phyloP scores from a whole-genome alignment of 495 filamentous ascomycete species.

The Neurospora tetrasperma region DNA sequence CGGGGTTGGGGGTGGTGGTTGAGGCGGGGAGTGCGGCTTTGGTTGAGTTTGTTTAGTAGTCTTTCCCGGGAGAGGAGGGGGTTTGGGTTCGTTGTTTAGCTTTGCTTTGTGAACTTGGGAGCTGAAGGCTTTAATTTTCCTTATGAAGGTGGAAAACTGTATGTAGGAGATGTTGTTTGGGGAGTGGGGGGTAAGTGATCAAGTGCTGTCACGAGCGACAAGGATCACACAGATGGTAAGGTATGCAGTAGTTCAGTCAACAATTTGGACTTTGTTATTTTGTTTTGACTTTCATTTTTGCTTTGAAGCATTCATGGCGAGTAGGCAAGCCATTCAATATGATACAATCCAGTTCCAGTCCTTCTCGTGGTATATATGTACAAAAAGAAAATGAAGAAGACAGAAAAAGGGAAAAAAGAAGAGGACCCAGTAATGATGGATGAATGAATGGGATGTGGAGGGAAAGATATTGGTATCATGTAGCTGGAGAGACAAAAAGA shows the following conservation, averaged over 20 bases:
- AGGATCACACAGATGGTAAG: background rate
- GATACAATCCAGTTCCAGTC: background rate
- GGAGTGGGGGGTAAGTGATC: background rate
- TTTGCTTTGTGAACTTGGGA: background rate
- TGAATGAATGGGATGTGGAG: background rate
- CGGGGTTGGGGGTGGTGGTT: constrained; percentile 39
- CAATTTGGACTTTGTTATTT: background rate
- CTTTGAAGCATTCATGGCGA: background rate
- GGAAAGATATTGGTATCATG: background rate
- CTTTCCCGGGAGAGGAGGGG: background rate
- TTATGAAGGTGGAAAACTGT: background rate
- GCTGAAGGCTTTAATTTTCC: background rate
- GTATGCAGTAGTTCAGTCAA: background rate
- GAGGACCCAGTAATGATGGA: background rate
- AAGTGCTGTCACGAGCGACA: background rate
- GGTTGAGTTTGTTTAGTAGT: constrained; percentile 27
- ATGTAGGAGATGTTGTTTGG: background rate
- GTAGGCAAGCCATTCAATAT: background rate
- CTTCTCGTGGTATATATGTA: background rate
- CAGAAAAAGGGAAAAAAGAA: background rate
- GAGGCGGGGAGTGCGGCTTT: constrained; percentile 37
- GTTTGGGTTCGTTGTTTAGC: background rate
- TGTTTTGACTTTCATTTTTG: background rate
- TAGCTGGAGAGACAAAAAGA: background rate
- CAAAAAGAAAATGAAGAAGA: background rate